Evolutionary conservation across 306 rosid genomes (phyloP), one percentile per base, ranked within the genome.

Genomic region (Prinsepia uniflora): DNA sequence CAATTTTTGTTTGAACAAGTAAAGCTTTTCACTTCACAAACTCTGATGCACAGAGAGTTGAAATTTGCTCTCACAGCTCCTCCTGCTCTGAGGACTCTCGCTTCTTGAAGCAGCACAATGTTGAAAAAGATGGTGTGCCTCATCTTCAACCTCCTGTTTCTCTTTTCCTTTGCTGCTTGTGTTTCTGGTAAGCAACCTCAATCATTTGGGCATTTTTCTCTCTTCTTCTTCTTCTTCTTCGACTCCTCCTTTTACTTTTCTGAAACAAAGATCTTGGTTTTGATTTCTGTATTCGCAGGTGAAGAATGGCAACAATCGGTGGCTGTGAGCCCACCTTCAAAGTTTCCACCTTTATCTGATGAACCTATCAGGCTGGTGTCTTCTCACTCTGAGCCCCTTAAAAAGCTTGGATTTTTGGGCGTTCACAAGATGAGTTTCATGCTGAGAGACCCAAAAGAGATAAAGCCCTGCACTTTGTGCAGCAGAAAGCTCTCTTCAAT

Each of bases 401-500:
- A 84, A 83, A 85, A 79, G 80, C 58, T 86, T 68, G 90, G 86
- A 15, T 72, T 84, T 90, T 86, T 81, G 24, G 55, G 74, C 24
- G 63, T 78, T 36, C 78, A 50, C 13, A 86, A 59, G 53, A 71
- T 85, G 6, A 86, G 84, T 71, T 71, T 88, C 40, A 30, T 80
- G 0, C 34, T 75, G 53, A 53, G 10, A 14, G 34, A 18, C 8
- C 73, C 85, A 47, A 79, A 78, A 44, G 84, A 52, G 66, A 59
- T 53, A 72, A 84, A 77, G 68, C 64, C 71, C 52, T 30, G 36
- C 3, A 30, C 36, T 30, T 30, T 30, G 36, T 54, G 18, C 9
- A 57, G 34, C 63, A 84, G 96, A 65, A 93, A 88, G 84, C 98
- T 90, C 59, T 76, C 78, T 10, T 84, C 36, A 30, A 30, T 67